These are phyloP conservation scores for Agaricus blazei DNA, from an alignment of 768 basidiomycete species.

Conservation along the genomic window DNA sequence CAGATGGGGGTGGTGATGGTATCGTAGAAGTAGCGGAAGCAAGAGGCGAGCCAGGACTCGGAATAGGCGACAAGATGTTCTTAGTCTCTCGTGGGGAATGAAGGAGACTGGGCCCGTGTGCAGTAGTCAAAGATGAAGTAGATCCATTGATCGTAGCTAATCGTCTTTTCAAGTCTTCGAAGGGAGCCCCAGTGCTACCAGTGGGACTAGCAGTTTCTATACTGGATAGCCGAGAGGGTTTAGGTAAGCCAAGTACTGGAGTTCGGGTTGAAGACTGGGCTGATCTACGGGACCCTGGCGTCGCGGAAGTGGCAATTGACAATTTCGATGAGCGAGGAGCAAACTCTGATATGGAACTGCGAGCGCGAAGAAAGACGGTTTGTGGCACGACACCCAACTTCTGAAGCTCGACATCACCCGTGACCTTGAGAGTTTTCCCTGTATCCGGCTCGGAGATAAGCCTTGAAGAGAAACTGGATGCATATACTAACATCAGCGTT, in stretches of 20 bases:
- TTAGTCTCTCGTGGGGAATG: conserved; percentile 17
- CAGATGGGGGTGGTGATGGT: conserved; percentile 19
- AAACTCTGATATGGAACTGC: conserved; percentile 31
- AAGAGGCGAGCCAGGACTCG: conserved; percentile 25
- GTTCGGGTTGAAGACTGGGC: conserved; percentile 24
- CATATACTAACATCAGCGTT: neutral
- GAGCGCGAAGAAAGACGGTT: conserved; percentile 80
- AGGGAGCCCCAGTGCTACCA: conserved; percentile 45
- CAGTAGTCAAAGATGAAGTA: conserved; percentile 51
- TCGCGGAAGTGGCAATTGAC: conserved; percentile 22
- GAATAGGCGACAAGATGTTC: conserved; percentile 6
- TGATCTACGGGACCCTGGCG: conserved; percentile 7
- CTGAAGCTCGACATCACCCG: conserved; percentile 71
- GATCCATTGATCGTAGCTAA: conserved; percentile 75
- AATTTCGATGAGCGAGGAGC: conserved; percentile 29
- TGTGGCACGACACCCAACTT: conserved; percentile 88
- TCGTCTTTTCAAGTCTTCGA: conserved; percentile 74
- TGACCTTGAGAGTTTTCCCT: conserved; percentile 57
- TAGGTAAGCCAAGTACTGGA: conserved; percentile 44
- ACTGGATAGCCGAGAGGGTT: conserved; percentile 42
- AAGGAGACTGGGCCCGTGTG: conserved; percentile 10
- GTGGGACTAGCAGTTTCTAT: conserved; percentile 29
- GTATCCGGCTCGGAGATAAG: conserved; percentile 57
- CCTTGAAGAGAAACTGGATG: conserved; percentile 60
- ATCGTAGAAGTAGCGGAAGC: conserved; percentile 35